These are phyloP conservation scores for Lentithecium fluviatile DNA, from an alignment of 495 filamentous ascomycete genomes.

Conservation along the genomic window DNA sequence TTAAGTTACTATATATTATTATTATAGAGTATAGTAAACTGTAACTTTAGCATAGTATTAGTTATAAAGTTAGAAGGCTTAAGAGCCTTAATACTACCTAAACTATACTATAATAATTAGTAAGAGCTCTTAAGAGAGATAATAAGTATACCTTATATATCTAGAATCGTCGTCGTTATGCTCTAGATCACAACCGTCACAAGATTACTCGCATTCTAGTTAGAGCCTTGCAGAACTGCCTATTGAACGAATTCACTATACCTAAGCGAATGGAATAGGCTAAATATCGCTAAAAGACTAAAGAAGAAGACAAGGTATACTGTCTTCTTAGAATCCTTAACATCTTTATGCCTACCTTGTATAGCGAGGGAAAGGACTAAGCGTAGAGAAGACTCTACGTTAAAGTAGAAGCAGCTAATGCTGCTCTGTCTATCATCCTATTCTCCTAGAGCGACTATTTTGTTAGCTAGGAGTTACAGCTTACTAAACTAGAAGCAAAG, in stretches of 20 bases:
- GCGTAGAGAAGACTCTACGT: conserved; percentile 4
- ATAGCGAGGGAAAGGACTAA: background rate
- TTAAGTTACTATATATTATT: no score
- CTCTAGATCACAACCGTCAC: no score
- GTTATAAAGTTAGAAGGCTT: no score
- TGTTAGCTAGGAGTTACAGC: background rate
- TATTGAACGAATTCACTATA: conserved; percentile 7
- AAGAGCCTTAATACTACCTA: no score
- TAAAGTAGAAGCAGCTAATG: background rate
- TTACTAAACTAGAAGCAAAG: background rate
- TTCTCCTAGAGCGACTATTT: conserved; percentile 1
- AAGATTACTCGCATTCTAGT: conserved; percentile 17
- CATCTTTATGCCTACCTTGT: conserved; percentile 7
- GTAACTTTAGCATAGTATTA: no score
- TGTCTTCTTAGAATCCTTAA: conserved; percentile 10
- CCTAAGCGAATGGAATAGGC: conserved; percentile 9
- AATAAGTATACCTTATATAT: no score
- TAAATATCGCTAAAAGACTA: conserved; percentile 9
- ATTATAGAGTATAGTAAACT: no score
- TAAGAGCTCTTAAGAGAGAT: no score
- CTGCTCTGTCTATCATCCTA: conserved; percentile 6
- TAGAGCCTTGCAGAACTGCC: conserved; percentile 1
- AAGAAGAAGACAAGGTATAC: conserved; percentile 1
- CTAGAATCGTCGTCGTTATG: no score
- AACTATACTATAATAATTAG: no score